Conservation (phyloP, 192 early-diverging fungal species). For the Rhizophagus sp. region DNA sequence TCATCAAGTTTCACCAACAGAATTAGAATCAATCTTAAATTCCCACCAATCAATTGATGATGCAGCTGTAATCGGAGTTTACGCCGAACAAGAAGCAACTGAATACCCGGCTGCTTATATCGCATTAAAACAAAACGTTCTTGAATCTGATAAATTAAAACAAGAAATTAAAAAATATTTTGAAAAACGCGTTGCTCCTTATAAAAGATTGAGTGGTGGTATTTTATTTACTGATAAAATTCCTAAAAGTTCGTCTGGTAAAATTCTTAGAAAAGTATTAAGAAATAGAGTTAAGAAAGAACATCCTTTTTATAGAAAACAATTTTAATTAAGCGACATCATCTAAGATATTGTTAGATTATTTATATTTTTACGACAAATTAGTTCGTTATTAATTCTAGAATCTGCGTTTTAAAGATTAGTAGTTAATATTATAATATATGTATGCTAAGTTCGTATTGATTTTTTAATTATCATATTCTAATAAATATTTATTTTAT, state of each 20-base stretch:
- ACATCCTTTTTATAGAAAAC: too few relatives aligned
- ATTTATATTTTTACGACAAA: too few relatives aligned
- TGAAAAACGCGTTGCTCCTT: slow-evolving; percentile 58
- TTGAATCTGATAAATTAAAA: slow-evolving; percentile 40
- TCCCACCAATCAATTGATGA: slow-evolving; percentile 71
- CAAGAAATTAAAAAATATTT: slow-evolving; percentile 56
- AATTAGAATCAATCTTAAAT: slow-evolving; percentile 77
- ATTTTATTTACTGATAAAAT: slow-evolving; percentile 69
- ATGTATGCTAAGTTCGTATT: too few relatives aligned
- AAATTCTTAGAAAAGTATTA: slow-evolving; percentile 77
- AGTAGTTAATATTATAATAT: too few relatives aligned
- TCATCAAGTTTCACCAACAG: slow-evolving; percentile 82
- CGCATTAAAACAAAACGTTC: slow-evolving; percentile 49
- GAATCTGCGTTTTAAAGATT: too few relatives aligned
- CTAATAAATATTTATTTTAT: too few relatives aligned
- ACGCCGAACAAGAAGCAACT: slow-evolving; percentile 62
- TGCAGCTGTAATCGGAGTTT: slow-evolving; percentile 67
- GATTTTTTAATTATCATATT: too few relatives aligned
- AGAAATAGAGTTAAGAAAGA: slow-evolving; percentile 26
- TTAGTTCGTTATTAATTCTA: too few relatives aligned
- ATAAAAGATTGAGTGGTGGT: slow-evolving; percentile 82
- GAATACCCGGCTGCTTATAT: slow-evolving; percentile 82
- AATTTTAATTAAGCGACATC: too few relatives aligned
- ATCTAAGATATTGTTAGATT: too few relatives aligned
- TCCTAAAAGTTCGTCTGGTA: slow-evolving; percentile 80